phyloP scores from a whole-genome alignment of 805 yeast species.

The Starmerella roubikii region DNA sequence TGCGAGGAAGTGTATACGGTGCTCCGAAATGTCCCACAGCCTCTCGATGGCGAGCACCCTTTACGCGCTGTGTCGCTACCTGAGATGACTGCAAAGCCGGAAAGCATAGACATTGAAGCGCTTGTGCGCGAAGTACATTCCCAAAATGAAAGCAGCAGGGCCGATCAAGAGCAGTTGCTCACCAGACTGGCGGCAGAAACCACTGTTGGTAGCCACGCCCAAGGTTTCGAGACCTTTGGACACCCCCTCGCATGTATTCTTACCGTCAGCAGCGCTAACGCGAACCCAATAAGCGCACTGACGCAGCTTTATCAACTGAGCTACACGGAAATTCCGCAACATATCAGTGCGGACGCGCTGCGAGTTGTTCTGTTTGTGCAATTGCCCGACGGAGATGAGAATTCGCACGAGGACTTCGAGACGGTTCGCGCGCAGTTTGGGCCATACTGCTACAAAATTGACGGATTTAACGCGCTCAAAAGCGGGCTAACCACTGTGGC shows the following conservation, averaged over 20 bases:
- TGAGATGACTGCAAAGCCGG: no score
- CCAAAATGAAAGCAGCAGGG: no score
- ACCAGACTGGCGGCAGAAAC: not conserved
- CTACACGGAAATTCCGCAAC: conserved; percentile 26
- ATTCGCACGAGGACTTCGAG: conserved; percentile 7
- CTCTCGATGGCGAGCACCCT: no score
- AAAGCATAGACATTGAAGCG: no score
- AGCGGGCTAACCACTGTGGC: conserved; percentile 36
- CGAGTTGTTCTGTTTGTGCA: conserved; percentile 11
- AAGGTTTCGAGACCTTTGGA: conserved; percentile 61
- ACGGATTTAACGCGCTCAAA: conserved; percentile 30
- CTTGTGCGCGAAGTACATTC: no score
- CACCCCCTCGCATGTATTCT: conserved; percentile 74
- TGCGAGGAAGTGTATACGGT: conserved; percentile 5
- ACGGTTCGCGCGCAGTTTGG: conserved; percentile 21
- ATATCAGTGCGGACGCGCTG: conserved; percentile 19
- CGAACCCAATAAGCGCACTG: conserved; percentile 44
- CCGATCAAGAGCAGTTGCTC: no score
- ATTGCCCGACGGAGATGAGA: not conserved
- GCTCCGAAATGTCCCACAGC: no score
- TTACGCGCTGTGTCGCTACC: no score
- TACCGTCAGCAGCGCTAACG: conserved; percentile 46
- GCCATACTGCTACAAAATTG: conserved; percentile 24
- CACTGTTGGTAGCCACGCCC: not conserved
- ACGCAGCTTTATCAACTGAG: conserved; percentile 37